Percentiles rank a stretch among this genome's conserved stretches.
Conservation (phyloP, 176 grass and related monocot species). For the Oryza punctata region DNA sequence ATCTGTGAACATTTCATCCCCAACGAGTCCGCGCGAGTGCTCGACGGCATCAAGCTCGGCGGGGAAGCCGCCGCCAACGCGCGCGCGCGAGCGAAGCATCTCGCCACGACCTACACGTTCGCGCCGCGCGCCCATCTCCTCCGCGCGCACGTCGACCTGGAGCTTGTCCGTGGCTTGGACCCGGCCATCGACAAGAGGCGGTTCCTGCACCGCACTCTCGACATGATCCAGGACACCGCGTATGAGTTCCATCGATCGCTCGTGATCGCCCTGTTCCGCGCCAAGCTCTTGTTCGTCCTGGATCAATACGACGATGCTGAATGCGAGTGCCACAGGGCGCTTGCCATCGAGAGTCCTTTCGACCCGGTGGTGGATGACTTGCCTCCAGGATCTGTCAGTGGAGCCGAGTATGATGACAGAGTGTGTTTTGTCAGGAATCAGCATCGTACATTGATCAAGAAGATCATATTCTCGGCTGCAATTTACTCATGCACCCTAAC, state of each 20-base stretch:
- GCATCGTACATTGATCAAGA: neutral
- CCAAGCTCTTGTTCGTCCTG: constrained; percentile 17
- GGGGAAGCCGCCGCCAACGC: neutral
- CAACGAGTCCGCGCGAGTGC: neutral
- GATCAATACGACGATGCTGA: neutral
- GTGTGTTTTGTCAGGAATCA: constrained; percentile 6
- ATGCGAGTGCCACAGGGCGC: neutral
- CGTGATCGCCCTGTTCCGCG: constrained; percentile 23
- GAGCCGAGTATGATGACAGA: neutral
- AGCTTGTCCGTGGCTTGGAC: neutral
- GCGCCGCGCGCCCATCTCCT: neutral
- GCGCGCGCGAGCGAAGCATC: neutral
- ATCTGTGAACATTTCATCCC: neutral
- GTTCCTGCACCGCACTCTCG: neutral
- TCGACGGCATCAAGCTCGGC: neutral
- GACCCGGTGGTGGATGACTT: constrained; percentile 5
- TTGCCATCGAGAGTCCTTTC: neutral
- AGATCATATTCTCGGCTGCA: neutral
- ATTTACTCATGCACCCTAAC: neutral
- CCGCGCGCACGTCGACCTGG: neutral
- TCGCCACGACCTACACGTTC: neutral
- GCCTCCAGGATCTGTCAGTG: constrained; percentile 13
- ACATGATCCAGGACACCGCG: neutral
- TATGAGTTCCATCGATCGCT: neutral
- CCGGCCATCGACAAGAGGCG: neutral